Percentiles rank a stretch among this genome's conserved stretches.
Evolutionary conservation across 148 eudicot species (phyloP).

Genomic region (Limonium bicolor): DNA sequence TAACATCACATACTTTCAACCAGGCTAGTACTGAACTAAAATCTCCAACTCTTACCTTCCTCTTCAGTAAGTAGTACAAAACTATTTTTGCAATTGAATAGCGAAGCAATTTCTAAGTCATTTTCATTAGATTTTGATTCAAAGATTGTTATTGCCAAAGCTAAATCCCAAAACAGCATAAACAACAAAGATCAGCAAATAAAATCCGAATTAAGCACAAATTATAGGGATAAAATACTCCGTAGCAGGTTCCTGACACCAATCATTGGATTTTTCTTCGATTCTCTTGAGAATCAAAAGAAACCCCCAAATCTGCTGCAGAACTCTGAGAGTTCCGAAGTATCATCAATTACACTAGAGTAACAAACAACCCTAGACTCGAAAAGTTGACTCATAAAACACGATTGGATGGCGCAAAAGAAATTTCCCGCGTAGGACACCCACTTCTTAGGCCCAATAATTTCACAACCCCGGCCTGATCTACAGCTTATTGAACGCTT

Average conservation of each 20-base stretch:
- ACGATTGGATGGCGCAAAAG: not conserved
- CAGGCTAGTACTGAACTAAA: not conserved
- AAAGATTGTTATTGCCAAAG: not conserved
- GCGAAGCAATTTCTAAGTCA: too few relatives aligned
- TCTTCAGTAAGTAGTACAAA: not conserved
- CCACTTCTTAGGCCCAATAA: not conserved
- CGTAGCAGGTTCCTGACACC: too few relatives aligned
- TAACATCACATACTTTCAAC: slow-evolving; percentile 1
- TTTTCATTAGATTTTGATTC: too few relatives aligned
- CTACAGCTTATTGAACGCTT: not conserved
- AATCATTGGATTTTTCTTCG: not conserved
- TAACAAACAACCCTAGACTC: not conserved
- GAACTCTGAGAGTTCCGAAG: not conserved
- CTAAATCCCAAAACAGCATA: not conserved
- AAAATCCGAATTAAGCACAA: not conserved
- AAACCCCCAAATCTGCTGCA: not conserved
- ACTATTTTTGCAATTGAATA: too few relatives aligned
- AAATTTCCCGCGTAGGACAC: not conserved
- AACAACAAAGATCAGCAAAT: not conserved
- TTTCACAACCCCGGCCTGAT: not conserved
- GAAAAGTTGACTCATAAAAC: not conserved
- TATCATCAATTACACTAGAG: too few relatives aligned
- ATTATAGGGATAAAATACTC: not conserved
- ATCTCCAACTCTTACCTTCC: not conserved
- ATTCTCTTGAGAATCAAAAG: not conserved